These are phyloP conservation scores for Plasmodium vivax DNA, from an alignment of 169 alveolate species.

Conservation along the genomic window DNA sequence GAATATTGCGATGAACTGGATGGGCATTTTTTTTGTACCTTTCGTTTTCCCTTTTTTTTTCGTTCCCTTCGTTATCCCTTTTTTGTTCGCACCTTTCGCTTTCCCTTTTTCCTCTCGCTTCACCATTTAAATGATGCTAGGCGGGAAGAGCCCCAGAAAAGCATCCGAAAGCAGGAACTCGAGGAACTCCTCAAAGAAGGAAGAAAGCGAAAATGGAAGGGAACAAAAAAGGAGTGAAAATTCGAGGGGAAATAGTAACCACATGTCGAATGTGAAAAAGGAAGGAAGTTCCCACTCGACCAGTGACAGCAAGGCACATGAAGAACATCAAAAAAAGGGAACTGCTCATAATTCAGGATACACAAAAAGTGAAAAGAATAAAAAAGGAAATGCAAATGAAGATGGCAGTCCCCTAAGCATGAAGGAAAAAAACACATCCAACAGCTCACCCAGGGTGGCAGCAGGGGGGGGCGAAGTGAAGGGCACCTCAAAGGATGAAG, in stretches of 20 bases:
- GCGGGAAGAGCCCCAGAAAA: slow-evolving; percentile 9
- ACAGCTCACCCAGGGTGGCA: not conserved
- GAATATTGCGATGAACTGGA: not conserved
- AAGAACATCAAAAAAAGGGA: slow-evolving; percentile 3
- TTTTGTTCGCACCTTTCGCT: not conserved
- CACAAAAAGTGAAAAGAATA: not conserved
- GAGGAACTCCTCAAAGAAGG: slow-evolving; percentile 11
- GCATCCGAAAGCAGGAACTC: not conserved
- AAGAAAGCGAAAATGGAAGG: not conserved
- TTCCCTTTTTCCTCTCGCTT: not conserved
- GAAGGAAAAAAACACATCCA: slow-evolving; percentile 2
- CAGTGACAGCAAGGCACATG: not conserved
- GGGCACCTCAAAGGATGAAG: not conserved
- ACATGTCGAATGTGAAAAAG: slow-evolving; percentile 1
- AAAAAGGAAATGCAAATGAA: not conserved
- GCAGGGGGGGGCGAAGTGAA: not conserved
- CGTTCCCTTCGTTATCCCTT: not conserved
- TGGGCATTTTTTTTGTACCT: not conserved
- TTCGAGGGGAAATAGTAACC: not conserved
- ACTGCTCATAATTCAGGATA: not conserved
- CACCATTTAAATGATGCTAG: not conserved
- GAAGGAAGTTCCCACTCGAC: not conserved
- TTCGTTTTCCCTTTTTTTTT: too few relatives aligned
- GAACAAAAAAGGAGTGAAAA: slow-evolving; percentile 19
- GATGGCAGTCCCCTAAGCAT: not conserved